Conservation (phyloP, 2,329 filamentous ascomycete species). For the Eutypa lata region DNA sequence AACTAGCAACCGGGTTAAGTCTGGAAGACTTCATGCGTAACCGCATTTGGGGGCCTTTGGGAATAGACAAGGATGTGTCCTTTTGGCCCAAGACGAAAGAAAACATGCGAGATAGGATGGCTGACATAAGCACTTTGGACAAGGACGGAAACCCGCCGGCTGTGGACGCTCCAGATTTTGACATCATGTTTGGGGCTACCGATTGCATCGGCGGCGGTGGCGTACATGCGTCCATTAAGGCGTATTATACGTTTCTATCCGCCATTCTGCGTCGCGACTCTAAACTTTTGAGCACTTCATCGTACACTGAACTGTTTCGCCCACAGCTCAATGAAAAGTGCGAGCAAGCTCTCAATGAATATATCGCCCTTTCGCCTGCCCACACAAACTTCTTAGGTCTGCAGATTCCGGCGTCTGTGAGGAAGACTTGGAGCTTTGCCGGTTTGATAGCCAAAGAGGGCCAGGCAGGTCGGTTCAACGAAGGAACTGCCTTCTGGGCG, state of each 20-base stretch:
- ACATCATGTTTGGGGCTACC: slow-evolving; percentile 11
- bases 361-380: slow-evolving; percentile 8
- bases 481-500: slow-evolving; percentile 18
- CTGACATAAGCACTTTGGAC: slow-evolving; percentile 17
- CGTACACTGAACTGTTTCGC: slow-evolving; percentile 22
- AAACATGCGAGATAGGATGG: slow-evolving; percentile 16
- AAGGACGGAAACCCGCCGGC: slow-evolving; percentile 18
- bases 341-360: slow-evolving; percentile 21
- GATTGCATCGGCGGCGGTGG: slow-evolving; percentile 23
- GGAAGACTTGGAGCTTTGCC: slow-evolving; percentile 23
- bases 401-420: slow-evolving; percentile 13
- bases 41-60: slow-evolving; percentile 20
- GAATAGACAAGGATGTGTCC: slow-evolving; percentile 13
- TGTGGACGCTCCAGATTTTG: slow-evolving; percentile 14
- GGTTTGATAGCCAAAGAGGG: slow-evolving; percentile 20
- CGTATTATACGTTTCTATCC: slow-evolving; percentile 22
- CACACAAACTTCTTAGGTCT: slow-evolving; percentile 16
- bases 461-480: slow-evolving; percentile 16
- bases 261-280: slow-evolving; percentile 21
- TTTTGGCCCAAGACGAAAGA: slow-evolving; percentile 19
- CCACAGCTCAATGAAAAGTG: slow-evolving; percentile 21
- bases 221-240: slow-evolving; percentile 12
- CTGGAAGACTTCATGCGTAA: slow-evolving; percentile 19
- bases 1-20: slow-evolving; percentile 7
- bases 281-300: slow-evolving; percentile 15